These are phyloP conservation scores for Hypoxylon perforatum DNA, from an alignment of 495 filamentous ascomycete genomes.

Conservation along the genomic window DNA sequence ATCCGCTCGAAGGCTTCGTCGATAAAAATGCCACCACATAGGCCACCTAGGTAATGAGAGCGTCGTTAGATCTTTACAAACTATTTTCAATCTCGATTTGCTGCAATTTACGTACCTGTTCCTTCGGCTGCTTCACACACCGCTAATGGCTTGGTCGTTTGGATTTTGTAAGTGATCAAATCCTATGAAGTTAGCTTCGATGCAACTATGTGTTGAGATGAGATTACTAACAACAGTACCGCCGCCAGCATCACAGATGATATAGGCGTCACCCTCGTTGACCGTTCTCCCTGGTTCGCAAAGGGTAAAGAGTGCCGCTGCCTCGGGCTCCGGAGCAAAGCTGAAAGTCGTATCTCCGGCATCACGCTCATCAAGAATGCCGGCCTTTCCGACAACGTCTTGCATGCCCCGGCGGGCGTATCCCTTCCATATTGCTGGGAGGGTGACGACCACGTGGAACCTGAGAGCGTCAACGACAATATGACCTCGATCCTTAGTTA, in stretches of 20 bases:
- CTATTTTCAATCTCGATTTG: not conserved
- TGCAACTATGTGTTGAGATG: not conserved
- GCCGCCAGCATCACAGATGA: conserved; percentile 45
- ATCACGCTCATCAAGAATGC: conserved; percentile 25
- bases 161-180: conserved; percentile 38
- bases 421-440: conserved; percentile 46
- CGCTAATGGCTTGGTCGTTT: conserved; percentile 7
- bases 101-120: conserved; percentile 21
- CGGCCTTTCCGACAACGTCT: conserved; percentile 30
- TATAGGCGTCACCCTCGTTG: conserved; percentile 27
- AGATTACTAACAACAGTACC: conserved; percentile 40
- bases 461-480: conserved; percentile 30
- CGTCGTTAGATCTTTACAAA: too few relatives aligned
- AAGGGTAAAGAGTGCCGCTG: conserved; percentile 37
- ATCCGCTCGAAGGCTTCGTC: conserved; percentile 40
- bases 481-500: conserved; percentile 13
- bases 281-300: conserved; percentile 21
- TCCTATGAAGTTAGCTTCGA: conserved; percentile 25
- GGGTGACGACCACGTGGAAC: conserved; percentile 42
- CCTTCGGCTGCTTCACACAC: conserved; percentile 37
- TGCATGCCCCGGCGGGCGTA: conserved; percentile 41
- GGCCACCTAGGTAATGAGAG: conserved; percentile 8
- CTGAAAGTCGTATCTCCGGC: conserved; percentile 39
- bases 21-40: conserved; percentile 40
- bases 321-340: conserved; percentile 44